Evolutionary conservation across 768 basidiomycete species (phyloP), one percentile per base, ranked within the genome.

Genomic region (Auricularia cornea): DNA sequence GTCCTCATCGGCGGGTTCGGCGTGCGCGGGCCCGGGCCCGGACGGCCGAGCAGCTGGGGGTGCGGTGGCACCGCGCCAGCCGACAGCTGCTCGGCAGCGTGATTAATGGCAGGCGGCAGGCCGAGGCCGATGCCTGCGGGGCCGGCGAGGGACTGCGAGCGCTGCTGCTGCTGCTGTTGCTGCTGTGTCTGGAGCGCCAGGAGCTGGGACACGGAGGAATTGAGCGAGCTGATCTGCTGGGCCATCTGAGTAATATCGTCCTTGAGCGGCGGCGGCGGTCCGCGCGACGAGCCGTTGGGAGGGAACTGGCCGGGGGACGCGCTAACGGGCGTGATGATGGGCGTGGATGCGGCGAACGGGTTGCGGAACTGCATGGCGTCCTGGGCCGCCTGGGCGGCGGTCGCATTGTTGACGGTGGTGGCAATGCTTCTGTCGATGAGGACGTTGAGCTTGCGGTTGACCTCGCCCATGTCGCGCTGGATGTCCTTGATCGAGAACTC

Each of bases 121-220:
- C 44, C 44, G 11, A 48, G 44, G 6, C 44, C 44, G 20, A 48
- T 48, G 23, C 29, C 59, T 62, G 59, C 3, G 48, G 44, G 44
- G 20, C 44, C 44, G 23, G 44, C 44, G 56, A 48, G 60, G 14
- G 2, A 33, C 14, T 3, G 29, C 20, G 16, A 51, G 54, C 54
- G 54, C 28, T 57, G 54, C 33, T 30, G 56, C 51, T 1, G 30
- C 31, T 48, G 64, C 30, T 2, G 28, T 66, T 84, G 83, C 60
- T 81, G 80, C 67, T 91, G 89, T 1, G 89, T 91, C 72, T 91
- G 90, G 51, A 92, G 72, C 2, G 89, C 88, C 10, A 94, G 82
- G 29, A 94, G 80, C 72, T 92, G 91, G 28, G 91, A 88, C 60
- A 94, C 92, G 8, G 92, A 92, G 2, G 88, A 85, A 20, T 90